phyloP scores from a whole-genome alignment of 164 flowering plant genomes.

The Cinnamomum chago region DNA sequence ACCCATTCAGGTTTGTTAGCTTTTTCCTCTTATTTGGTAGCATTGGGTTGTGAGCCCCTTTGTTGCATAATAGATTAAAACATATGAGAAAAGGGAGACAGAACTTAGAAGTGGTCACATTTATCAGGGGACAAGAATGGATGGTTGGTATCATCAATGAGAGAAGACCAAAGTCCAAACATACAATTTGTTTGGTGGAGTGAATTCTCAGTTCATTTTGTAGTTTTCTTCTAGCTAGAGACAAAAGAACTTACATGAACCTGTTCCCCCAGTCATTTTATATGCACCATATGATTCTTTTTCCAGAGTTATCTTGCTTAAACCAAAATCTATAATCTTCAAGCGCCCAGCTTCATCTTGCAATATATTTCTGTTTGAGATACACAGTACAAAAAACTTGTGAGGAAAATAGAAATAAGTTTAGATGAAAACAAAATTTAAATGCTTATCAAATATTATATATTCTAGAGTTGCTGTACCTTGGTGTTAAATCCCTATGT shows the following conservation, averaged over 20 bases:
- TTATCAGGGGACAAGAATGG: too few relatives aligned
- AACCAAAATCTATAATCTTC: slow-evolving; percentile 58
- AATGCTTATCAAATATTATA: background rate
- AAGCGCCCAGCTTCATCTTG: slow-evolving; percentile 53
- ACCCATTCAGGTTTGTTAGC: too few relatives aligned
- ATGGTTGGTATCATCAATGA: too few relatives aligned
- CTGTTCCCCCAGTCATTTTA: slow-evolving; percentile 67
- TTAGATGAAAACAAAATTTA: background rate
- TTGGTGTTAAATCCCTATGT: slow-evolving; percentile 64
- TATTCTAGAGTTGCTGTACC: slow-evolving; percentile 23
- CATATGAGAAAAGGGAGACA: too few relatives aligned
- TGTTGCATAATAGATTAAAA: background rate
- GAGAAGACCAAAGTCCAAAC: background rate
- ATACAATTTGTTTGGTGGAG: background rate
- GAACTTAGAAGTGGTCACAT: too few relatives aligned
- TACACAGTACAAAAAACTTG: background rate
- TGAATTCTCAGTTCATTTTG: background rate
- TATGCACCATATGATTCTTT: slow-evolving; percentile 39
- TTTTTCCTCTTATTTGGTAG: background rate
- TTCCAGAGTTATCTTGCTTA: slow-evolving; percentile 54
- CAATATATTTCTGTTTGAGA: slow-evolving; percentile 41
- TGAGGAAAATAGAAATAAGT: background rate
- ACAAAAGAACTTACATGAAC: slow-evolving; percentile 41
- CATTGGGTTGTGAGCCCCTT: background rate
- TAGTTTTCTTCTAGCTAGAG: background rate